phyloP scores from a whole-genome alignment of 768 basidiomycete species.

The Tricholomella constricta region DNA sequence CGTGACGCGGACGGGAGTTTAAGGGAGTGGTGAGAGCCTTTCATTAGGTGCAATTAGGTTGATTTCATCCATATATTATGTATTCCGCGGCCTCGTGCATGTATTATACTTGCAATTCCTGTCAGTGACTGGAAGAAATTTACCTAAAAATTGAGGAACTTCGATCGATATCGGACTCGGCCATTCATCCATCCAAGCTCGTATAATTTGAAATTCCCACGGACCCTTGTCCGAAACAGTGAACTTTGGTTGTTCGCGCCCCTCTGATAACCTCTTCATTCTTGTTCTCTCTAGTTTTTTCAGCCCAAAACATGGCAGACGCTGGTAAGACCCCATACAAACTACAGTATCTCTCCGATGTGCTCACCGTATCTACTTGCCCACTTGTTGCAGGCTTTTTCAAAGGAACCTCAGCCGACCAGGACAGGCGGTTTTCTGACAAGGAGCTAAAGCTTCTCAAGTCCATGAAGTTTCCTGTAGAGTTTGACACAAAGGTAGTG shows the following conservation, averaged over 20 bases:
- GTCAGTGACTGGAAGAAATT: no score
- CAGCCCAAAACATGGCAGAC: conserved; percentile 50
- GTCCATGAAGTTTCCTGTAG: conserved; percentile 85
- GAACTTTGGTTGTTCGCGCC: conserved; percentile 1
- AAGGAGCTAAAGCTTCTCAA: conserved; percentile 91
- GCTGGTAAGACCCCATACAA: conserved; percentile 45
- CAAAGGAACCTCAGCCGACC: conserved; percentile 89
- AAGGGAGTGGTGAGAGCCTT: conserved; percentile 48
- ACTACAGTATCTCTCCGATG: conserved; percentile 25
- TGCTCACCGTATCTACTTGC: conserved; percentile 25
- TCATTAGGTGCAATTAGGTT: not conserved
- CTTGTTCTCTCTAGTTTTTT: not conserved
- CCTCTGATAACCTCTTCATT: not conserved
- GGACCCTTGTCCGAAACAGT: conserved; percentile 1
- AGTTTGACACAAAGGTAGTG: conserved; percentile 83
- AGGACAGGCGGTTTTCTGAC: conserved; percentile 92
- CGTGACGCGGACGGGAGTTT: conserved; percentile 55
- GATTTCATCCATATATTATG: no score
- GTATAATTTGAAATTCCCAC: conserved; percentile 13
- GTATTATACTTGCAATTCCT: no score
- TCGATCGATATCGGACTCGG: no score
- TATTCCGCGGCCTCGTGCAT: no score
- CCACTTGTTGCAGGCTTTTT: conserved; percentile 63
- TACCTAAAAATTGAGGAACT: no score
- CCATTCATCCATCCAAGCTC: no score